phyloP scores from a whole-genome alignment of 306 rosid genomes.

The Argentina anserina region DNA sequence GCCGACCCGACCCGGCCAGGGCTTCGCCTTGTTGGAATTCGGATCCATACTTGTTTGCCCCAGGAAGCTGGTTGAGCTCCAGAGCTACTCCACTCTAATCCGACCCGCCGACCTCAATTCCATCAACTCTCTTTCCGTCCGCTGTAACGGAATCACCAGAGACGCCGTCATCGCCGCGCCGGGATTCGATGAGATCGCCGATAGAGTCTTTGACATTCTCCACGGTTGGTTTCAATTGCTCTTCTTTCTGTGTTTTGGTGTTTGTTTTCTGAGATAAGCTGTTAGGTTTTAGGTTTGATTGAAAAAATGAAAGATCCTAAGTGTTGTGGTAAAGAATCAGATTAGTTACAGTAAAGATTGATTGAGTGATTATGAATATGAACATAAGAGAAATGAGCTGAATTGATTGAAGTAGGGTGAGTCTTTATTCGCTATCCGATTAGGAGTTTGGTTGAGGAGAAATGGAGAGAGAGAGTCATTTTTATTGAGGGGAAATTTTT shows the following conservation, averaged over 20 bases:
- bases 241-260: background rate
- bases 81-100: slow-evolving; percentile 60
- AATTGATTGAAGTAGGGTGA: background rate
- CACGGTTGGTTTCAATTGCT: slow-evolving; percentile 45
- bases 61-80: slow-evolving; percentile 70
- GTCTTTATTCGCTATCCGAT: background rate
- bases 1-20: slow-evolving; percentile 60
- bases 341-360: background rate
- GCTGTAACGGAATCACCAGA: slow-evolving; percentile 76
- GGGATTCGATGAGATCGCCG: slow-evolving; percentile 58
- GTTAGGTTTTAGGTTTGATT: background rate
- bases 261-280: too few species aligned
- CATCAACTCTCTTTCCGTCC: slow-evolving; percentile 60
- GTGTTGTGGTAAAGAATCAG: too few species aligned
- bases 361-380: background rate
- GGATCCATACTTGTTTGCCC: slow-evolving; percentile 93
- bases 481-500: background rate
- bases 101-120: slow-evolving; percentile 59
- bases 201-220: slow-evolving; percentile 64
- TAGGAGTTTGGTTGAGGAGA: background rate
- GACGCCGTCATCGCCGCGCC: slow-evolving; percentile 65
- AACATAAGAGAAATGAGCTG: background rate
- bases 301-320: too few species aligned
- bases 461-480: background rate
- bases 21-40: slow-evolving; percentile 63